Conservation (phyloP, 345 rosid species). For the Citrus australasica region DNA sequence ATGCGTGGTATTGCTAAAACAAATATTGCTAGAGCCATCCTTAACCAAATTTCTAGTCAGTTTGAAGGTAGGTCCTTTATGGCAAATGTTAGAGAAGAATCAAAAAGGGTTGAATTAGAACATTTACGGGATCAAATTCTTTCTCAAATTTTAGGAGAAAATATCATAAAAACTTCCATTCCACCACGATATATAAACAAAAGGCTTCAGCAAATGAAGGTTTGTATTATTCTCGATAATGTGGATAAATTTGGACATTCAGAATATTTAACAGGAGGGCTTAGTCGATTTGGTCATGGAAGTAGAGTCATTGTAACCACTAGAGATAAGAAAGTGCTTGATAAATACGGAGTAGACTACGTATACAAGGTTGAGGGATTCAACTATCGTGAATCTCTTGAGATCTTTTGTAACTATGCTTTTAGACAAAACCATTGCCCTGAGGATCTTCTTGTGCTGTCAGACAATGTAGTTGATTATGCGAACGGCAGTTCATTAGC, state of each 20-base stretch:
- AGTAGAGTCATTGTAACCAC: slow-evolving; percentile 10
- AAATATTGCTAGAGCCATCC: not conserved
- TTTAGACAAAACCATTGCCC: not conserved
- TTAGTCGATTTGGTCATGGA: not conserved
- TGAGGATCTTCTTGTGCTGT: not conserved
- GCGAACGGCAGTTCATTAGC: slow-evolving; percentile 19
- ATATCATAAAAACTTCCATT: not conserved
- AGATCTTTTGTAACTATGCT: not conserved
- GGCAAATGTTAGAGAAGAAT: not conserved
- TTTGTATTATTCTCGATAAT: not conserved
- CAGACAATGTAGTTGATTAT: not conserved
- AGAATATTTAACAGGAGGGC: slow-evolving; percentile 1
- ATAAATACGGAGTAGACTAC: not conserved
- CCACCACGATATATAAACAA: not conserved
- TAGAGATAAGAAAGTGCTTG: slow-evolving; percentile 5
- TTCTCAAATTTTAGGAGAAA: not conserved
- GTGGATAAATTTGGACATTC: not conserved
- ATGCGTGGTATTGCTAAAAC: not conserved
- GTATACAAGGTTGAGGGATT: slow-evolving; percentile 5
- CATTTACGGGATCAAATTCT: not conserved
- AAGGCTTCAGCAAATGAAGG: not conserved
- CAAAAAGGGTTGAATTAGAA: not conserved
- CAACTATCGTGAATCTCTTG: slow-evolving; percentile 5
- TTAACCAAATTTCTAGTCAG: not conserved
- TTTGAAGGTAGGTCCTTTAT: not conserved